Evolutionary conservation across 164 flowering plant species (phyloP), one percentile per base, ranked within the genome.

Genomic region (Sextonia rubra): DNA sequence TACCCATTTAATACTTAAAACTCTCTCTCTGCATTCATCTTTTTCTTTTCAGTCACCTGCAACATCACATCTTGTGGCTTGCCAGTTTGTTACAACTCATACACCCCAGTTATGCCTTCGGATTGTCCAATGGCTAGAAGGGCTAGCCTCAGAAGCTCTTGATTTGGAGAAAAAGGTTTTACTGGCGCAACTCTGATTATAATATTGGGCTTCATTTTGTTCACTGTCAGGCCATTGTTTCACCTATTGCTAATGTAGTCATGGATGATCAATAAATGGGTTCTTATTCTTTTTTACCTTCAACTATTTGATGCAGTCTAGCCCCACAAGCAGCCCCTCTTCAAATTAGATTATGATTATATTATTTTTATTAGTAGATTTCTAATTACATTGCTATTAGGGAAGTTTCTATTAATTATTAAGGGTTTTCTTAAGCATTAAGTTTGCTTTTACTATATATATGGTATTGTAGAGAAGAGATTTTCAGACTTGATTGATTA

Each of bases 81-180:
- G 97, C 83, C 90, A 88, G 72, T 96, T 89, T 85, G 97, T 89
- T 79, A 82, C 79, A 29, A 79, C 61, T 77, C 95, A 90, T 79
- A 89, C 92, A 60, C 93, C 97, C 37, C 98, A 96, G 70, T 75
- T 90, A 72, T 96, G 98, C 82, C 92, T 93, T n/a, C 89, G 99
- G 23, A 88, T 96, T 82, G 91, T 93, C 72, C 97, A 89, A 62
- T 96, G 99, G 99, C 88, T 96, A n/a, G 98, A 96, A 85, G 97
- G 86, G 18, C 79, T 93, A 73, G 97, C 98, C 20, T 91, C 99
- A 66, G 85, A 89, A 79, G 85, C 93, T 63, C 99, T 96, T 80
- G 97, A 96, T 77, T 85, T 93, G 83, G 98, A 96, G 73, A 86
- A 87, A 73, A 89, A 90, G 97, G 99, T 91, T 63, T 49, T 12